Conservation (phyloP, 2,329 filamentous ascomycete species). For the Microdochium nivale region DNA sequence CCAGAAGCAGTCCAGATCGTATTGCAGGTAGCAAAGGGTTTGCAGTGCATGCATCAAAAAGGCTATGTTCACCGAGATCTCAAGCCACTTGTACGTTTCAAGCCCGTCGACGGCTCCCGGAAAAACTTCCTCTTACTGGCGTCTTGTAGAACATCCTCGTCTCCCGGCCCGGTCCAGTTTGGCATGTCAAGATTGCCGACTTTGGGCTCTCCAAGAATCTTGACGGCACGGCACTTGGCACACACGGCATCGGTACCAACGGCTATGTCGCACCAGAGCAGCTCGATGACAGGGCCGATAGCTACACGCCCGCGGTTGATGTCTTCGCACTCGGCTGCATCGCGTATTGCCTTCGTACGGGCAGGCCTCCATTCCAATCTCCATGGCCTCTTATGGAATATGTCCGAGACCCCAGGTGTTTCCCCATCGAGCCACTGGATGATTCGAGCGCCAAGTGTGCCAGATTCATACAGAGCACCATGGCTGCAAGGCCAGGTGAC, state of each 20-base stretch:
- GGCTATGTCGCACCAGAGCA: neutral
- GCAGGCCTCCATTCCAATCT: neutral
- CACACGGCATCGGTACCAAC: neutral
- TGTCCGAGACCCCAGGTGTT: neutral
- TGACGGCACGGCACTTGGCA: neutral
- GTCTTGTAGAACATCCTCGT: neutral
- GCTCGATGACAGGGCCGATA: neutral
- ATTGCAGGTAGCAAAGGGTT: neutral
- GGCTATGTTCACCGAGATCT: slow-evolving; percentile 4
- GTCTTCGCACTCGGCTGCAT: neutral
- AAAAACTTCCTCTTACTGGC: neutral
- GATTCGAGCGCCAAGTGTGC: neutral
- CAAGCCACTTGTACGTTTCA: slow-evolving; percentile 2
- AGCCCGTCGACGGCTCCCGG: neutral
- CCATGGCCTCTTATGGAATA: neutral
- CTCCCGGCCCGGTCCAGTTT: neutral
- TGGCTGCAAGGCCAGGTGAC: neutral
- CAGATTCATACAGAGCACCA: neutral
- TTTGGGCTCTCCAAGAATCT: neutral
- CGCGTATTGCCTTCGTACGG: neutral
- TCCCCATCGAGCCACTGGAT: neutral
- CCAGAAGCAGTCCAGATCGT: neutral
- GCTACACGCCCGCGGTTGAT: neutral
- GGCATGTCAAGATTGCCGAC: slow-evolving; percentile 1
- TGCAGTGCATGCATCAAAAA: slow-evolving; percentile 2